Base-by-base conservation (phyloP, 1,139 yeast species). In the Kazachstania sp. region DNA sequence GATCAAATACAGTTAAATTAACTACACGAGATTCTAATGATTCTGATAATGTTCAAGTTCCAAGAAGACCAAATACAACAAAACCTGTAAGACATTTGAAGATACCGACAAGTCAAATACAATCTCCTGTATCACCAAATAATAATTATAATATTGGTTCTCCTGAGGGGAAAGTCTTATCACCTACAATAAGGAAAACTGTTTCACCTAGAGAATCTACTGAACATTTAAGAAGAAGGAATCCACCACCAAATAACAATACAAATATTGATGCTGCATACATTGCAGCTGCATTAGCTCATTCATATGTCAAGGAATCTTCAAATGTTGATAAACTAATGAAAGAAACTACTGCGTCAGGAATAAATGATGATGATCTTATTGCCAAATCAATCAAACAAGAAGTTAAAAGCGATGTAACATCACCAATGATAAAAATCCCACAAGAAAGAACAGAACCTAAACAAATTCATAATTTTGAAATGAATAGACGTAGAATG, bases 261-360 rank as follows among this genome's bases (percentile, higher is more conserved):
- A 6, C 44, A 6, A 35, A 32, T n/a, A 18, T 15, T 2, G 40
- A 20, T 28, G 42, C 35, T 9, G 48, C 48, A 26, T 35, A 38
- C 9, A 49, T 49, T 36, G 52, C 52, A 5, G 52, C 52, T 2
- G 44, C 45, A 13, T 43, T 49, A 20, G 52, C 52, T 11, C 50
- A 49, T 30, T 26, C 45, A 2, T 44, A 49, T 41, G 37, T 49
- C 28, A 23, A 23, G 28, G 28, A 23, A 7, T 23, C 28, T 16
- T n/a, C 46, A 8, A 41, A 45, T 13, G 18, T 23, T 3, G 29
- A 30, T 9, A 38, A 15, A 11, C 9, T 16, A 9, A 34, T 32
- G 9, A 43, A 28, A 23, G 18, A 5, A 28, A 28, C 30, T 34
- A 18, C 30, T 29, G 15, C 1, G 5, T 18, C 26, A 8, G 26